Evolutionary conservation across 1,284 basidiomycete genomes (phyloP).

Genomic region (Heterobasidion irregulare): DNA sequence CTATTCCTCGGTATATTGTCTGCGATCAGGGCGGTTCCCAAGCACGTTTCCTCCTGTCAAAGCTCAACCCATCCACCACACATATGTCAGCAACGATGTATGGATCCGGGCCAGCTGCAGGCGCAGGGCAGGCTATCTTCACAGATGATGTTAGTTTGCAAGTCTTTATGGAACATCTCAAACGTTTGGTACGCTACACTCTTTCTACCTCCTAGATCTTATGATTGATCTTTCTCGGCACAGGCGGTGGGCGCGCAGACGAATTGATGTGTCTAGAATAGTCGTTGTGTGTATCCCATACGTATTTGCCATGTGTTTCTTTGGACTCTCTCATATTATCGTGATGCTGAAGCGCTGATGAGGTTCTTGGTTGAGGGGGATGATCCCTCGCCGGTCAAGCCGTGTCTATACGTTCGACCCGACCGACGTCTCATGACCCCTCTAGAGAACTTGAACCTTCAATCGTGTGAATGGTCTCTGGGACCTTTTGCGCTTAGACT

Average conservation of each 20-base stretch:
- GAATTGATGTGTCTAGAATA: constrained; percentile 27
- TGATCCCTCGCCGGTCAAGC: no score
- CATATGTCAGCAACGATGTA: constrained; percentile 92
- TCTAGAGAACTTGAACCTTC: no score
- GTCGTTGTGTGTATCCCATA: constrained; percentile 1
- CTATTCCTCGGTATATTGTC: constrained; percentile 96
- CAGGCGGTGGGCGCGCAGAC: constrained; percentile 69
- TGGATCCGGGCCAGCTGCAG: constrained; percentile 56
- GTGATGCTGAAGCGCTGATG: neutral
- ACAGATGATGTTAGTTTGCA: constrained; percentile 98
- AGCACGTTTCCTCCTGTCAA: constrained; percentile 93
- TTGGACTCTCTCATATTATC: neutral
- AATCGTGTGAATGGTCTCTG: no score
- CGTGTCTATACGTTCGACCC: no score
- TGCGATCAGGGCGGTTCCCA: constrained; percentile 98
- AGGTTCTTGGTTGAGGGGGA: no score
- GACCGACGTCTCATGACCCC: no score
- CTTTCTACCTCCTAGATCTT: neutral
- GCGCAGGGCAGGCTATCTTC: constrained; percentile 88
- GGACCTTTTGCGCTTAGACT: no score
- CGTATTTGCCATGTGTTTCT: neutral
- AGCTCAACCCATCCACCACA: constrained; percentile 97
- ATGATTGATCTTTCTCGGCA: constrained; percentile 2
- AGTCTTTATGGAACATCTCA: constrained; percentile 94
- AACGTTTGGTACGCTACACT: constrained; percentile 60